Evolutionary conservation across 2,329 filamentous ascomycete species (phyloP).

Genomic region (Aschersonia sp.): DNA sequence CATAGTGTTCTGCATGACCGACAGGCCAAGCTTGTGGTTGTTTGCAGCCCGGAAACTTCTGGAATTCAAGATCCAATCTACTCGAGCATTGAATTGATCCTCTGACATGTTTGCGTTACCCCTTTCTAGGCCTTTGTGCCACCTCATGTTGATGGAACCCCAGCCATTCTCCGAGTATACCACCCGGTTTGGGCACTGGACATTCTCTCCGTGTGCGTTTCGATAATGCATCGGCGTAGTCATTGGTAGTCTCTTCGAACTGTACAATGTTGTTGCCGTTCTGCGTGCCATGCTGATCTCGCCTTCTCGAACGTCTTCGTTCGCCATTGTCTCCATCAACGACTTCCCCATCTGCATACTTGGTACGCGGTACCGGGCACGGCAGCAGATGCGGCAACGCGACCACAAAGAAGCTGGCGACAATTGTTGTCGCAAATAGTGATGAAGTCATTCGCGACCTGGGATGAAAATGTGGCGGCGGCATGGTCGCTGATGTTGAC

Average conservation of each 20-base stretch:
- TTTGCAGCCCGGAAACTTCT: neutral
- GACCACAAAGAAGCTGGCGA: conserved; percentile 84
- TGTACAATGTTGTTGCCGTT: conserved; percentile 32
- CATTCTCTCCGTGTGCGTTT: conserved; percentile 55
- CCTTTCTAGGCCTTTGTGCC: conserved; percentile 7
- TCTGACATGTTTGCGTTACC: conserved; percentile 9
- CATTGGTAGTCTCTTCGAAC: conserved; percentile 25
- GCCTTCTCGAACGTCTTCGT: conserved; percentile 28
- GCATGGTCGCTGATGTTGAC: conserved; percentile 36
- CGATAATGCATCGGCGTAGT: conserved; percentile 18
- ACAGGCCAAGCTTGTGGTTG: neutral
- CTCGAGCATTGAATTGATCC: neutral
- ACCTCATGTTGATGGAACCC: conserved; percentile 42
- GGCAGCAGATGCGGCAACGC: conserved; percentile 80
- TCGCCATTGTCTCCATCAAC: conserved; percentile 29
- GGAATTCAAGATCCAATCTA: neutral
- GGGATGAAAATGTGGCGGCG: conserved; percentile 81
- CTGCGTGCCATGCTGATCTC: conserved; percentile 15
- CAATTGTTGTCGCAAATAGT: conserved; percentile 85
- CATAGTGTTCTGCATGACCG: neutral
- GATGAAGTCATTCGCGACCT: conserved; percentile 87
- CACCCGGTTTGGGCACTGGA: conserved; percentile 81
- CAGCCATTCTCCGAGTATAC: conserved; percentile 60
- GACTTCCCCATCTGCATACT: conserved; percentile 56
- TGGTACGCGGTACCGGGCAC: conserved; percentile 68